These are phyloP conservation scores for Paecilomyces niveus DNA, from an alignment of 2,329 filamentous ascomycete genomes.

Conservation along the genomic window DNA sequence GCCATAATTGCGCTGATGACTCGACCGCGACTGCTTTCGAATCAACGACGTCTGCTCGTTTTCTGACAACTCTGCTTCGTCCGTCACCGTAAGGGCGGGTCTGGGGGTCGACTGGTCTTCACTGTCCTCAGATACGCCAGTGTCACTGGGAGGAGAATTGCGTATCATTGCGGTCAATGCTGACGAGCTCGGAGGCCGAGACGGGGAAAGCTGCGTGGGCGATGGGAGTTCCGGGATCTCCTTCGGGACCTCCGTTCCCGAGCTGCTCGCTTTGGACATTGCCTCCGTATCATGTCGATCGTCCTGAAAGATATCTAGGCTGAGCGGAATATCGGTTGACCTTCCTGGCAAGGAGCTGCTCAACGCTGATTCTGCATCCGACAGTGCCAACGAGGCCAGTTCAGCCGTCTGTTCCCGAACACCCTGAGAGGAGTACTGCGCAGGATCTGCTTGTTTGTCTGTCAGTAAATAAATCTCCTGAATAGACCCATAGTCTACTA, in stretches of 20 bases:
- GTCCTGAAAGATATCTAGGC: slow-evolving; percentile 22
- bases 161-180: slow-evolving; percentile 46
- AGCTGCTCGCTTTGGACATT: slow-evolving; percentile 17
- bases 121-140: slow-evolving; percentile 12
- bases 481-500: not conserved
- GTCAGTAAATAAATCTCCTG: not conserved
- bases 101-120: slow-evolving; percentile 10
- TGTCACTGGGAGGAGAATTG: slow-evolving; percentile 25
- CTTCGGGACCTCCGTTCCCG: slow-evolving; percentile 47
- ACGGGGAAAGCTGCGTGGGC: slow-evolving; percentile 27
- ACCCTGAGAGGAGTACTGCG: slow-evolving; percentile 64
- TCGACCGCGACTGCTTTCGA: slow-evolving; percentile 19
- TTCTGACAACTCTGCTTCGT: slow-evolving; percentile 18
- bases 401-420: slow-evolving; percentile 84
- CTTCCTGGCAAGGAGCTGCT: slow-evolving; percentile 18
- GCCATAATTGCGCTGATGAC: slow-evolving; percentile 23
- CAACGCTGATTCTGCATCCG: slow-evolving; percentile 38
- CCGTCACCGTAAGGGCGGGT: slow-evolving; percentile 8
- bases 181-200: slow-evolving; percentile 31
- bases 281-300: slow-evolving; percentile 7
- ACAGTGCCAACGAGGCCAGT: slow-evolving; percentile 73
- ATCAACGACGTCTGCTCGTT: slow-evolving; percentile 33
- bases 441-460: slow-evolving; percentile 50
- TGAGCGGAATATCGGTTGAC: slow-evolving; percentile 19
- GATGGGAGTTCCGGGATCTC: slow-evolving; percentile 56